Evolutionary conservation across 2,329 filamentous ascomycete species (phyloP).

Genomic region (Penicillium capsulatum): DNA sequence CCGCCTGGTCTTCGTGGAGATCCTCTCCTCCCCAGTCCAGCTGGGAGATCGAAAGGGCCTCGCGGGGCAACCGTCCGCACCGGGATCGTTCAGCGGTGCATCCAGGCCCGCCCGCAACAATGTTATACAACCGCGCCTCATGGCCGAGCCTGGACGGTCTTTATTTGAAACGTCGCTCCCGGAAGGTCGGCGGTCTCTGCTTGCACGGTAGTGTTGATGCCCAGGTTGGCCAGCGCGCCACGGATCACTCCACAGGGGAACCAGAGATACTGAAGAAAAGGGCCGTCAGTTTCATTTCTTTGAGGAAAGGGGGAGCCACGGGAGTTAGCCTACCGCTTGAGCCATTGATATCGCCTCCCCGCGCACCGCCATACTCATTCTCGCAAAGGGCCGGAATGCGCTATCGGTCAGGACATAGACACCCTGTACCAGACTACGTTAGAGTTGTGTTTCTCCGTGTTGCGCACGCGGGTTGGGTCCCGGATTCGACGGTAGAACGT

Average conservation of each 20-base stretch:
- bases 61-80: neutral
- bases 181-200: constrained; percentile 86
- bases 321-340: constrained; percentile 59
- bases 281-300: too few relatives aligned
- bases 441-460: neutral
- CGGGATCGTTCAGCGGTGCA: neutral
- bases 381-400: constrained; percentile 77
- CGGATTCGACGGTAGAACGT: constrained; percentile 33
- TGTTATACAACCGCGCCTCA: constrained; percentile 35
- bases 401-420: constrained; percentile 96
- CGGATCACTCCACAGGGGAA: constrained; percentile 92
- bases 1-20: neutral
- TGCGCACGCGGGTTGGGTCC: neutral
- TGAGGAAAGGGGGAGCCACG: too few relatives aligned
- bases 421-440: constrained; percentile 51
- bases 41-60: neutral
- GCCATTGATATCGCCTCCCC: constrained; percentile 69
- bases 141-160: constrained; percentile 67
- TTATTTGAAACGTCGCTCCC: constrained; percentile 90
- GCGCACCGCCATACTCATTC: constrained; percentile 80
- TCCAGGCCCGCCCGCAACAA: neutral
- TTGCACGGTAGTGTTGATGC: constrained; percentile 84
- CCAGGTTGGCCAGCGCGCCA: constrained; percentile 86
- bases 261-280: constrained; percentile 68
- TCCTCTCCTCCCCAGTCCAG: constrained; percentile 4